These are phyloP conservation scores for Kalmanozyma brasiliensis DNA, from an alignment of 1,284 basidiomycete genomes.

Conservation along the genomic window DNA sequence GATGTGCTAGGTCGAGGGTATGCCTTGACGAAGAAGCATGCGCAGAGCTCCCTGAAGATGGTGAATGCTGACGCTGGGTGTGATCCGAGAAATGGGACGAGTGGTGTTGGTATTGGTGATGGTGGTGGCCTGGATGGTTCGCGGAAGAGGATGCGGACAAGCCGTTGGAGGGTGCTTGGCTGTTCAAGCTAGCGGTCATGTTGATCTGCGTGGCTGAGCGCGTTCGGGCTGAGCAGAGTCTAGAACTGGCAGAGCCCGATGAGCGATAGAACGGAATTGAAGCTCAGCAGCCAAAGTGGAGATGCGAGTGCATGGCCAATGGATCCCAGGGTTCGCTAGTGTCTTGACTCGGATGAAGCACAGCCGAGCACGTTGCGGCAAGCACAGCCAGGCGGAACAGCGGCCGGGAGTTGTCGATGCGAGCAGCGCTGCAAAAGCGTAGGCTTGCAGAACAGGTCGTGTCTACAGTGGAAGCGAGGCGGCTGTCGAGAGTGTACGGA, in stretches of 20 bases:
- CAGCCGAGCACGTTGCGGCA: constrained; percentile 13
- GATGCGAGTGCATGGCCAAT: constrained; percentile 21
- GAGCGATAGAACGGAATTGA: constrained; percentile 4
- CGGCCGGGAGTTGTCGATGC: neutral
- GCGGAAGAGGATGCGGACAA: constrained; percentile 2
- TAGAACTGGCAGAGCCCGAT: constrained; percentile 1
- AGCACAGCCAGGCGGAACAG: too few relatives aligned
- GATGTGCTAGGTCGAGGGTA: constrained; percentile 11
- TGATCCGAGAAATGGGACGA: constrained; percentile 3
- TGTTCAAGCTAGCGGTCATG: constrained; percentile 12
- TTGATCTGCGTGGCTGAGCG: neutral
- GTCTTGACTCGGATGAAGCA: constrained; percentile 12
- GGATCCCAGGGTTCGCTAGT: neutral
- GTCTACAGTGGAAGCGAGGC: too few relatives aligned
- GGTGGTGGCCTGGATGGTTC: constrained; percentile 14
- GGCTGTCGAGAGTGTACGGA: too few relatives aligned
- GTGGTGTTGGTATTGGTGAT: constrained; percentile 1
- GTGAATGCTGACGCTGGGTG: neutral
- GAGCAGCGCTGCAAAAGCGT: constrained; percentile 7
- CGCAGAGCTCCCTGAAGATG: neutral
- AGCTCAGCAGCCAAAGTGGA: constrained; percentile 21
- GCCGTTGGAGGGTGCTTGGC: neutral
- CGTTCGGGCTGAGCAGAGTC: constrained; percentile 4
- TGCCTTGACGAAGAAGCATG: constrained; percentile 28
- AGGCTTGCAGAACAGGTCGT: constrained; percentile 5